Base-by-base conservation (phyloP, 148 eudicot genomes). In the Chenopodium berlandieri region DNA sequence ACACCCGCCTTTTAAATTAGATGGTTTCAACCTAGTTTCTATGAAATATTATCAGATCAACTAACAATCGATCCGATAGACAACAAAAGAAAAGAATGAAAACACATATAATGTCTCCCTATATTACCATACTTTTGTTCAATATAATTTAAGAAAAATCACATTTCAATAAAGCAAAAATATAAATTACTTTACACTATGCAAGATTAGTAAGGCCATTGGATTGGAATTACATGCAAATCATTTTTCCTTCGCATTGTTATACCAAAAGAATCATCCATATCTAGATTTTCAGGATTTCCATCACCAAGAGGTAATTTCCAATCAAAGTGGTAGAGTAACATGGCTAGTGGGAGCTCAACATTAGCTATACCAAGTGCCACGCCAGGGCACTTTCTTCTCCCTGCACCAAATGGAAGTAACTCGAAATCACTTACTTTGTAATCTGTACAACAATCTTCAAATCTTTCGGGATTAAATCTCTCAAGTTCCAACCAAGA, bases 391-490 rank as follows among this genome's bases (percentile, higher is more conserved):
- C 89, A 85, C 63, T 67, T 78, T 54, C 89, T 80, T 76, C 84
- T 82, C 3, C 89, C 89, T 14, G 80, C 63, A 5, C 89, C 89
- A 77, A 87, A 87, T 22, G 89, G 87, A 37, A 87, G 34, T 5
- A 81, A 44, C 73, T 84, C 79, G 40, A 76, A 87, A 30, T 84
- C 31, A 6, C 4, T 85, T n/a, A 85, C 87, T 22, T 78, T 72
- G 9, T 74, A 82, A 82, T 87, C 89, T 12, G 73, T 19, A 7
- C 34, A 32, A 1, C 76, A 46, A 5, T 79, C 72, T 52, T 84
- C 83, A 72, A 87, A 87, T 50, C 89, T 82, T 52, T 87, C 87
- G 0, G 89, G 89, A 37, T 37, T 58, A 48, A 87, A 87, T 2
- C 9, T 82, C 16, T 84, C 79, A 0, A 83, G 83, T 4, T 84